Percentiles rank a stretch among this genome's conserved stretches.
Conservation (phyloP, 768 basidiomycete genomes). For the Heimioporus sp. region DNA sequence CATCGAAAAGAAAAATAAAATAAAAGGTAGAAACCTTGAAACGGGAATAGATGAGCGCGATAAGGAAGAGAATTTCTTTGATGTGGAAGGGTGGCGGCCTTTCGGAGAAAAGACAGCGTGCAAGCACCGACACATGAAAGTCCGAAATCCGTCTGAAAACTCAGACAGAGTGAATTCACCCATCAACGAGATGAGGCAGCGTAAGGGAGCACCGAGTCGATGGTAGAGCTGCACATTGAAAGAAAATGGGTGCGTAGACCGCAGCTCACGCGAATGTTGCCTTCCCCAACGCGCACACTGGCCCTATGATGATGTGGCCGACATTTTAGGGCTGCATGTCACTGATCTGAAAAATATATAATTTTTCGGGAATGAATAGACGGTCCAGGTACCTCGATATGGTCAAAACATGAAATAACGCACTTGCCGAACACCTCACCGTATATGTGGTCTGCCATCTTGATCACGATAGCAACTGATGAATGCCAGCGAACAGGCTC, state of each 20-base stretch:
- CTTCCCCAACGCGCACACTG: conserved; percentile 4
- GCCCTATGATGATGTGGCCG: conserved; percentile 7
- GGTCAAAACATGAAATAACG: conserved; percentile 22
- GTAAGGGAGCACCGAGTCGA: conserved; percentile 6
- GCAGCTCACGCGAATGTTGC: conserved; percentile 6
- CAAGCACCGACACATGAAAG: conserved; percentile 31
- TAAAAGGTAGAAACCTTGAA: conserved; percentile 9
- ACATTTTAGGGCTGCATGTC: conserved; percentile 18
- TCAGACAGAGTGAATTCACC: conserved; percentile 24
- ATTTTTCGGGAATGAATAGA: conserved; percentile 25
- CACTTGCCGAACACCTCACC: conserved; percentile 27
- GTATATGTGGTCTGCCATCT: conserved; percentile 20
- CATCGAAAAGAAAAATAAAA: conserved; percentile 9
- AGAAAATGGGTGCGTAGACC: conserved; percentile 9
- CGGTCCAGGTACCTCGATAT: conserved; percentile 26
- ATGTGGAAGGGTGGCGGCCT: conserved; percentile 18
- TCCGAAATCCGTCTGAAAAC: conserved; percentile 30
- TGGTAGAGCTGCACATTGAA: conserved; percentile 6
- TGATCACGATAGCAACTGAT: conserved; percentile 26
- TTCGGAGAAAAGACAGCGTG: conserved; percentile 24
- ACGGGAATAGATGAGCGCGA: conserved; percentile 19
- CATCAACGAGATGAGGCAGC: conserved; percentile 9
- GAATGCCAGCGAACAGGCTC: conserved; percentile 17
- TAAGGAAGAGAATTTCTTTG: conserved; percentile 14
- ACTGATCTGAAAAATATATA: conserved; percentile 15